Percentiles rank a stretch among this genome's conserved stretches.
These are phyloP conservation scores for Tieghemiomyces parasiticus DNA, from an alignment of 192 early-diverging fungal genomes.

Conservation along the genomic window DNA sequence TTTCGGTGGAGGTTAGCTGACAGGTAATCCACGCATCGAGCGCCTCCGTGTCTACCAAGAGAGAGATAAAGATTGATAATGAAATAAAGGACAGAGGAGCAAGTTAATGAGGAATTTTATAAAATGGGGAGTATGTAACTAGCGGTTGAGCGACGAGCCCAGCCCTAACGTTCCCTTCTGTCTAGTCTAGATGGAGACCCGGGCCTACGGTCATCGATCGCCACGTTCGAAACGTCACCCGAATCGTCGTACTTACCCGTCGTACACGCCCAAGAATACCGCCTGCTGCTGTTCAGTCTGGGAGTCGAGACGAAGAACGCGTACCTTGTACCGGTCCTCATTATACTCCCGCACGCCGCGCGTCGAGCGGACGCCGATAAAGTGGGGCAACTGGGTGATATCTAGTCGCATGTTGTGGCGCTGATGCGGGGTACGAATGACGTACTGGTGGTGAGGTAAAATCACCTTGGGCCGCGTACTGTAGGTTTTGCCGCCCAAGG, in stretches of 20 bases:
- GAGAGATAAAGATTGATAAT: too few relatives aligned
- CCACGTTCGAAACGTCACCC: too few relatives aligned
- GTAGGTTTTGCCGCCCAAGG: too few relatives aligned
- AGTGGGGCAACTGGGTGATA: neutral
- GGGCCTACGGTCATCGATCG: too few relatives aligned
- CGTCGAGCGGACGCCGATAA: constrained; percentile 21
- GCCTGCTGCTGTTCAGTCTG: constrained; percentile 19
- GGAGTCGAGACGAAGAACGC: constrained; percentile 19
- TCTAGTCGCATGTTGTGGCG: neutral
- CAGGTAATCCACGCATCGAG: constrained; percentile 27
- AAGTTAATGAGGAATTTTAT: too few relatives aligned
- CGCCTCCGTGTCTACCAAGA: constrained; percentile 30
- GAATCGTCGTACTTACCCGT: constrained; percentile 26
- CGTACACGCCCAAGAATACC: constrained; percentile 42
- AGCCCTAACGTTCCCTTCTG: too few relatives aligned
- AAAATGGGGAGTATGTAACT: too few relatives aligned
- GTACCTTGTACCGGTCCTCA: constrained; percentile 33
- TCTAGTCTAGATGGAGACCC: too few relatives aligned
- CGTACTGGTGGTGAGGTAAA: neutral
- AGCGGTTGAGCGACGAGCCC: too few relatives aligned
- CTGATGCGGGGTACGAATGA: neutral
- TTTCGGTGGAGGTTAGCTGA: constrained; percentile 29
- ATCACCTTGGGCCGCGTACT: neutral
- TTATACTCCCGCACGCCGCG: constrained; percentile 37
- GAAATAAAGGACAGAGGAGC: too few relatives aligned